Base-by-base conservation (phyloP, 1,139 yeast genomes). In the Suhomyces choctaworum region DNA sequence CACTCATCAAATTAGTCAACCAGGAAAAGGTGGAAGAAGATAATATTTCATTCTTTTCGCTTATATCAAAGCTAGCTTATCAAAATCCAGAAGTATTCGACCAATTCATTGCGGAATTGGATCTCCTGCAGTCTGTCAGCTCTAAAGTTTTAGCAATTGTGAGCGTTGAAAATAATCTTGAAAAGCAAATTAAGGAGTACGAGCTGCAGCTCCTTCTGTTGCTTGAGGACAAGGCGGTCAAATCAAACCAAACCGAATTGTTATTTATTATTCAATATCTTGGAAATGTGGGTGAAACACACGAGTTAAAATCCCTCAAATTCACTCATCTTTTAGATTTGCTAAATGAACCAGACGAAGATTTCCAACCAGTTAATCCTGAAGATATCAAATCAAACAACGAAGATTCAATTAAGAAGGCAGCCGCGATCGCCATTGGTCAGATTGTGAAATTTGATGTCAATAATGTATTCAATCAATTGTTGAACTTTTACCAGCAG, bases 391-490 rank as follows among this genome's bases (percentile, higher is more conserved):
- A 39, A 13, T 35, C 50, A 4, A 32, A 42, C 13, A 49, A 47
- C 29, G 73, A 73, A 30, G 76, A 69, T 12, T 54, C 57, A 5
- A 54, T 73, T 7, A 66, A 66, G 36, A 44, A 61, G 14, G 75
- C 76, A 5, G 69, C 81, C 1, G 75, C 84, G 0, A 67, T 70
- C 30, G 66, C 84, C 0, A 56, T 80, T 25, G 84, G 87, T 1
- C 66, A 72, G 10, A 52, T 76, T 19, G 66, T 73, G 6, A 60
- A 71, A 8, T 58, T 60, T 21, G 63, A 73, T 41, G 47, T 68
- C 6, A 48, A 52, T 1, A 45, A 43, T 3, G 64, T 70, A 11
- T 36, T 37, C 22, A 31, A 30, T 4, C 13, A 21, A 12, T 30
- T 47, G 13, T 28, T 46, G 27, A 25, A 26, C 5, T 34, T 27